Conservation (phyloP, 2,329 filamentous ascomycete species). For the Endocalyx cinctus region DNA sequence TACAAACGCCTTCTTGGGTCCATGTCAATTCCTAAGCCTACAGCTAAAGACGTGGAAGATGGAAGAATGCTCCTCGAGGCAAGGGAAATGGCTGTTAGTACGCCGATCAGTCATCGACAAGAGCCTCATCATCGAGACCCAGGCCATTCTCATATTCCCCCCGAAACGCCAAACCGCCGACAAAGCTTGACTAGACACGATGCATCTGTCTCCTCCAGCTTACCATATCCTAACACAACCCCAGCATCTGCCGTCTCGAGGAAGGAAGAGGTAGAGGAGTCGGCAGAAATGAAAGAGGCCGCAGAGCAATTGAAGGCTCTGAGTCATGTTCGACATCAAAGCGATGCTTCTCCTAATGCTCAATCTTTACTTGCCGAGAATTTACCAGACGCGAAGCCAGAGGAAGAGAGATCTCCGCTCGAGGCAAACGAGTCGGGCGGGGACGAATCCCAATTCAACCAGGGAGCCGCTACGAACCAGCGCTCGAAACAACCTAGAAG, state of each 20-base stretch:
- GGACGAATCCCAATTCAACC: conserved; percentile 34
- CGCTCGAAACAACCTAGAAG: conserved; percentile 42
- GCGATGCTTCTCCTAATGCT: conserved; percentile 30
- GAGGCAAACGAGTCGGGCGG: conserved; percentile 34
- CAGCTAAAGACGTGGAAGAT: conserved; percentile 51
- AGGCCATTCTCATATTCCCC: conserved; percentile 16
- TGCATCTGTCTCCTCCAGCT: conserved; percentile 14
- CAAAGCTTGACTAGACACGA: conserved; percentile 21
- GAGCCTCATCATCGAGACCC: conserved; percentile 13
- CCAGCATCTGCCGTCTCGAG: conserved; percentile 27
- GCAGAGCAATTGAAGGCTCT: conserved; percentile 63
- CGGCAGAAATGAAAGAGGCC: conserved; percentile 65
- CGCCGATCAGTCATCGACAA: conserved; percentile 26
- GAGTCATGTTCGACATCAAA: conserved; percentile 56
- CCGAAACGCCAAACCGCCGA: conserved; percentile 26
- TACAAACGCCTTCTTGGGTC: conserved; percentile 55
- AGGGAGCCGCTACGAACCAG: conserved; percentile 31
- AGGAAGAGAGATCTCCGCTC: conserved; percentile 38
- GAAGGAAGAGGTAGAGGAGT: conserved; percentile 53
- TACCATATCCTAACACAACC: conserved; percentile 19
- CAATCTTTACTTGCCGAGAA: conserved; percentile 19
- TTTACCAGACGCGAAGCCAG: conserved; percentile 30
- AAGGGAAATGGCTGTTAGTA: conserved; percentile 39
- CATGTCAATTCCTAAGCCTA: conserved; percentile 37
- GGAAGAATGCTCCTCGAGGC: conserved; percentile 53